These are phyloP conservation scores for Cicer cuneatum DNA, from an alignment of 306 rosid species.

Conservation along the genomic window DNA sequence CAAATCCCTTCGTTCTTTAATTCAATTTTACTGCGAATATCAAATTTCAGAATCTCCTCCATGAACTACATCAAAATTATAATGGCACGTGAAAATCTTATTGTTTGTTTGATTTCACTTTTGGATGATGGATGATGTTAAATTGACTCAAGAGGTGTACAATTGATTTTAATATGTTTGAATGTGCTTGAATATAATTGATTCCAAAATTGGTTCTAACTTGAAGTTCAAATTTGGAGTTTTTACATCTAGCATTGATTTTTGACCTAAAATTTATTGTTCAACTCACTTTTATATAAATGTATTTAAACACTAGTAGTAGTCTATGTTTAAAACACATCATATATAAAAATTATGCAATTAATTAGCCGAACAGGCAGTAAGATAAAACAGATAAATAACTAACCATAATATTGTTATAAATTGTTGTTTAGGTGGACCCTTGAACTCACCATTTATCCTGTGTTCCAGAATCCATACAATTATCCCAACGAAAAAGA, in stretches of 20 bases:
- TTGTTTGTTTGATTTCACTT: too few relatives aligned
- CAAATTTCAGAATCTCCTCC: slow-evolving; percentile 29
- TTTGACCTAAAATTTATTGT: too few relatives aligned
- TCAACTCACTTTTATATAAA: too few relatives aligned
- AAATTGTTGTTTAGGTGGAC: slow-evolving; percentile 79
- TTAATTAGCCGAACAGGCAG: slow-evolving; percentile 15
- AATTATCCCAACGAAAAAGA: slow-evolving; percentile 78
- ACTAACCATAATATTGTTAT: slow-evolving; percentile 92
- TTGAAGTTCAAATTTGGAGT: too few relatives aligned
- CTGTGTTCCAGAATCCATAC: slow-evolving; percentile 95
- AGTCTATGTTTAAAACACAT: not conserved
- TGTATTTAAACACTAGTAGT: not conserved
- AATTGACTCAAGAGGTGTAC: too few relatives aligned
- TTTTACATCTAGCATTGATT: too few relatives aligned
- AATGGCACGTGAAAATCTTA: too few relatives aligned
- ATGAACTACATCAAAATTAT: slow-evolving; percentile 1
- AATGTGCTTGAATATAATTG: too few relatives aligned
- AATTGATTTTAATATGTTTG: too few relatives aligned
- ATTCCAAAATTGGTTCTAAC: too few relatives aligned
- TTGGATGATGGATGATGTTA: too few relatives aligned
- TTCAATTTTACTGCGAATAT: slow-evolving; percentile 21
- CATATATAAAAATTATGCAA: slow-evolving; percentile 15
- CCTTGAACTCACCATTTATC: slow-evolving; percentile 89
- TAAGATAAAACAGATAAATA: slow-evolving; percentile 38
- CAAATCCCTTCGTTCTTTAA: slow-evolving; percentile 22